Percentiles rank a stretch among this genome's conserved stretches.
Conservation (phyloP, 1,139 yeast genomes). For the Scheffersomyces quercinus region DNA sequence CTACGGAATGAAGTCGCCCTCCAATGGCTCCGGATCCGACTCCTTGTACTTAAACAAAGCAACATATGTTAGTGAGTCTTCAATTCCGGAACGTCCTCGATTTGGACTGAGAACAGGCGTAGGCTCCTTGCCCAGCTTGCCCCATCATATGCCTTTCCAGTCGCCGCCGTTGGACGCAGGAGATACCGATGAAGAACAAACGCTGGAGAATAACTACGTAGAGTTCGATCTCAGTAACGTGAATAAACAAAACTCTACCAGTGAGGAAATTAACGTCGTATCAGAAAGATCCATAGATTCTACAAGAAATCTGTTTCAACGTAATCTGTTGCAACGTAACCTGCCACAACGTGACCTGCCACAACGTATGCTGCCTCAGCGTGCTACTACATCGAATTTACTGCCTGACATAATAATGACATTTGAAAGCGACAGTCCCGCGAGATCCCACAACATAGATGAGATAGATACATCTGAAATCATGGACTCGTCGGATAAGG, state of each 20-base stretch:
- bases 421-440: background rate
- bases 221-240: constrained; percentile 33
- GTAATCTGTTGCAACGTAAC: too few species aligned
- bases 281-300: constrained; percentile 3
- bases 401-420: background rate
- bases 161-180: background rate
- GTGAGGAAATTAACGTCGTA: constrained; percentile 4
- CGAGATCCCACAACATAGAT: background rate
- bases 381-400: constrained; percentile 4
- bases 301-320: background rate
- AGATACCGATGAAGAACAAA: background rate
- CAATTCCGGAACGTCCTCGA: too few species aligned
- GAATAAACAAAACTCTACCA: constrained; percentile 3
- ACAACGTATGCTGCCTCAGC: background rate
- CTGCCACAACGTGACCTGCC: too few species aligned
- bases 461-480: background rate
- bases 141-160: constrained; percentile 5
- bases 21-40: too few species aligned
- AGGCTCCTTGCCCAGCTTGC: constrained; percentile 20
- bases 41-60: too few species aligned
- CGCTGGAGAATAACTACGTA: constrained; percentile 22
- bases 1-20: too few species aligned
- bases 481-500: background rate
- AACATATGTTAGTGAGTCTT: too few species aligned
- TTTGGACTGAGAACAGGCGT: constrained; percentile 19